Evolutionary conservation across 2,329 filamentous ascomycete species (phyloP), one percentile per base, ranked within the genome.

Genomic region (Lasiodiplodia hormozganensis): DNA sequence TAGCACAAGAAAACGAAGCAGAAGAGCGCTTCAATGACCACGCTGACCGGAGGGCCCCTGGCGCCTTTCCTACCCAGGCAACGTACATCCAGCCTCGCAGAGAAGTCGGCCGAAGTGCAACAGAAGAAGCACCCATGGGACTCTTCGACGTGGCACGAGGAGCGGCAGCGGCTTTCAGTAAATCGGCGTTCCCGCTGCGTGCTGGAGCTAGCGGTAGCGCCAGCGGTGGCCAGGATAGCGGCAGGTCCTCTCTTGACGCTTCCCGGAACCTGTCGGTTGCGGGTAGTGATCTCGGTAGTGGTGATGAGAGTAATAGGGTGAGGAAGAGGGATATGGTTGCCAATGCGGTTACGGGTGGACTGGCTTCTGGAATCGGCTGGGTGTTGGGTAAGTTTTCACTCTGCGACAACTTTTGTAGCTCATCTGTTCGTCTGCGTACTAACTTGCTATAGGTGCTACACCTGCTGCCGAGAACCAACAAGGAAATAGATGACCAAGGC

Each of bases 251-350:
- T 12, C 51, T 62, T 3, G 64, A 57, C 12, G 43, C 25, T 14
- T 56, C 56, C 53, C 54, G 57, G 47, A 66, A 51, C 8, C 28
- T 68, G 18, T 79, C 77, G 18, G 70, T 76, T 69, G 74, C 76
- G 38, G 67, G 23, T 54, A 79, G 83, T 70, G 81, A 81, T 36
- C 76, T 71, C 71, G 77, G 78, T 65, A 67, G 52, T 21, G 60
- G 58, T 38, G 73, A 69, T 3, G 78, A 80, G 36, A 78, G 77
- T 60, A 78, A 83, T 69, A 80, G 84, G 68, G 83, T 87, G 47
- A 86, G 92, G 73, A 94, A 90, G 82, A 85, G 92, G 72, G 92
- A 95, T 76, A 90, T 89, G 79, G 87, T 90, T 58, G 87, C 87
- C 69, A 89, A 84, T 78, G 88, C 88, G 77, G 88, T 89, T 6